A percentile compares a stretch with the other conserved stretches of the same genome.
Conservation (phyloP, 2,329 filamentous ascomycete genomes). For the Pseudogymnoascus sp. region DNA sequence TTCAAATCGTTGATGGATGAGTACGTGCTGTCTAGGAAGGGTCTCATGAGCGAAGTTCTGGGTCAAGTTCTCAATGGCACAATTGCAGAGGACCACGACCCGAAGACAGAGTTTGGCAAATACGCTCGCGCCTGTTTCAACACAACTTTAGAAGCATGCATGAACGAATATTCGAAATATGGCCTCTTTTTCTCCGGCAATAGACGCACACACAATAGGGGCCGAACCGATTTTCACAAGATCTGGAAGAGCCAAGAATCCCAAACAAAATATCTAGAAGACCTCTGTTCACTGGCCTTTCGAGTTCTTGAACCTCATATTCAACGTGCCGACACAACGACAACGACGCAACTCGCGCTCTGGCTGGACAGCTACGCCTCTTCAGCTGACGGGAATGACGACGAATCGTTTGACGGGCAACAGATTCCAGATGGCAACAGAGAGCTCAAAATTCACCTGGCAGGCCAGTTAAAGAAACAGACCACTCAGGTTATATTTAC, state of each 20-base stretch:
- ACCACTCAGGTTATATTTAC: conserved; percentile 36
- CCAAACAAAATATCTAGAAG: conserved; percentile 2
- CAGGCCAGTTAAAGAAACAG: conserved; percentile 52
- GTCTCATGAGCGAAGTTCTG: conserved; percentile 6
- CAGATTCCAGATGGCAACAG: conserved; percentile 59
- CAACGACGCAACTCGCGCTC: not conserved
- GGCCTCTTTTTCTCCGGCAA: conserved; percentile 1
- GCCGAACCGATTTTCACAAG: not conserved
- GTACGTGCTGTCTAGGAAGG: not conserved
- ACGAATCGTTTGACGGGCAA: conserved; percentile 43
- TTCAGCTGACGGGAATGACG: conserved; percentile 20
- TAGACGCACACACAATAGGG: not conserved
- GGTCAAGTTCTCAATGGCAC: conserved; percentile 2
- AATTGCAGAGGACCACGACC: conserved; percentile 4
- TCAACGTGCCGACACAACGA: conserved; percentile 1
- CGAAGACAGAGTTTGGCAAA: conserved; percentile 4
- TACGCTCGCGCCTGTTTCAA: conserved; percentile 6
- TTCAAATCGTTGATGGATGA: conserved; percentile 7
- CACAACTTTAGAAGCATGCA: conserved; percentile 4
- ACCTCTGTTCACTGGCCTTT: not conserved
- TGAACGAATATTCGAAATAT: conserved; percentile 8
- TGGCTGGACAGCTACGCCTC: conserved; percentile 3
- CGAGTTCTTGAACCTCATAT: not conserved
- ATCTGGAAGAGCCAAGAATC: conserved; percentile 4
- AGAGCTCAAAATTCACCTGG: conserved; percentile 56